Evolutionary conservation across 2,329 filamentous ascomycete genomes (phyloP).

Genomic region (Alternaria sp.): DNA sequence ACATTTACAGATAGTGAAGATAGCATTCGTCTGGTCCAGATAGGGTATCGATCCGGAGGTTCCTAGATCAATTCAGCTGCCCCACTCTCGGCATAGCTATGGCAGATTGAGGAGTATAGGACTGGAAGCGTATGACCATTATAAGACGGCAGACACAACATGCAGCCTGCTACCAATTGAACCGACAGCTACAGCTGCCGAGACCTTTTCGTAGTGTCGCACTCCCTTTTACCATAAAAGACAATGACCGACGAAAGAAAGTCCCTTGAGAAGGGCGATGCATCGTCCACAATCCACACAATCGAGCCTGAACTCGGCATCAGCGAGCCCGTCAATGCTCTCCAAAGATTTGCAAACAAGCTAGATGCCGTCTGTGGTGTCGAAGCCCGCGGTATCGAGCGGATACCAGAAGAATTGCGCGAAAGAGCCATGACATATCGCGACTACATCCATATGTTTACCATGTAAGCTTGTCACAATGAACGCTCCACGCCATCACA

Average conservation of each 20-base stretch:
- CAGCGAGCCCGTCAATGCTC: constrained; percentile 24
- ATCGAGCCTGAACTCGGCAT: constrained; percentile 27
- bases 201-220: too few species aligned
- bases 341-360: constrained; percentile 31
- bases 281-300: neutral
- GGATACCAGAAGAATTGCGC: constrained; percentile 41
- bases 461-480: constrained; percentile 22
- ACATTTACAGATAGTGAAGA: constrained; percentile 16
- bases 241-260: neutral
- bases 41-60: constrained; percentile 7
- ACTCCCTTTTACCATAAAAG: fast-evolving
- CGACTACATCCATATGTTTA: constrained; percentile 37
- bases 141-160: too few species aligned
- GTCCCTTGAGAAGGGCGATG: constrained; percentile 14
- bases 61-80: too few species aligned
- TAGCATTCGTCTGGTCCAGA: constrained; percentile 10
- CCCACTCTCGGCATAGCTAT: too few species aligned
- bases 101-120: too few species aligned
- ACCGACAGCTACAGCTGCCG: too few species aligned
- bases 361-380: constrained; percentile 39
- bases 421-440: constrained; percentile 21
- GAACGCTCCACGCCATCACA: neutral
- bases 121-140: too few species aligned
- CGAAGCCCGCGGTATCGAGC: constrained; percentile 46
- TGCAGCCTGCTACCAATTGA: too few species aligned